Conservation (phyloP, 2,329 filamentous ascomycete species). For the Pezicula carpinea region DNA sequence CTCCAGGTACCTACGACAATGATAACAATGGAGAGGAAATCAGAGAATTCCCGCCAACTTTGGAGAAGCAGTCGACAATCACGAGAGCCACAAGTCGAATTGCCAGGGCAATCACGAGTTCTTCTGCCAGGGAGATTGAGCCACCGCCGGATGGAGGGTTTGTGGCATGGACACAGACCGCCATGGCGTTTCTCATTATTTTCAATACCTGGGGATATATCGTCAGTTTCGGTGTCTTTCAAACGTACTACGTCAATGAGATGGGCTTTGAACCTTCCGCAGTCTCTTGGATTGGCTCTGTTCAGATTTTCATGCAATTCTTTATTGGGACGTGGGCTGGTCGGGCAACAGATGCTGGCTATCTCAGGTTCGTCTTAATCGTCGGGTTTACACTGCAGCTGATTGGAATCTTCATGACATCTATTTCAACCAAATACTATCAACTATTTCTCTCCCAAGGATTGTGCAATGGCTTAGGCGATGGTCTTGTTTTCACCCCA, state of each 20-base stretch:
- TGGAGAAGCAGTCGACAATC: neutral
- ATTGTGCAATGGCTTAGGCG: conserved; percentile 31
- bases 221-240: conserved; percentile 18
- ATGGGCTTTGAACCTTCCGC: conserved; percentile 30
- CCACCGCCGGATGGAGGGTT: conserved; percentile 26
- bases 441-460: conserved; percentile 36
- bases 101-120: neutral
- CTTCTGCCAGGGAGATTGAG: neutral
- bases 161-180: conserved; percentile 27
- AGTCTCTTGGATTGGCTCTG: conserved; percentile 42
- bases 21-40: neutral
- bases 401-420: conserved; percentile 32
- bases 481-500: conserved; percentile 33
- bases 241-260: conserved; percentile 34
- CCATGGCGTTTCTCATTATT: conserved; percentile 20
- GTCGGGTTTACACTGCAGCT: conserved; percentile 10
- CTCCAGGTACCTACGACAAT: neutral
- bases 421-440: conserved; percentile 30
- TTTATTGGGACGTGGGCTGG: conserved; percentile 37
- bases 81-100: neutral
- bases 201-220: conserved; percentile 28
- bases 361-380: conserved; percentile 24
- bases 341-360: conserved; percentile 37
- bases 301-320: conserved; percentile 40
- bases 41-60: neutral